Base-by-base conservation (phyloP, 768 basidiomycete species). In the Mycena albidolilacea region DNA sequence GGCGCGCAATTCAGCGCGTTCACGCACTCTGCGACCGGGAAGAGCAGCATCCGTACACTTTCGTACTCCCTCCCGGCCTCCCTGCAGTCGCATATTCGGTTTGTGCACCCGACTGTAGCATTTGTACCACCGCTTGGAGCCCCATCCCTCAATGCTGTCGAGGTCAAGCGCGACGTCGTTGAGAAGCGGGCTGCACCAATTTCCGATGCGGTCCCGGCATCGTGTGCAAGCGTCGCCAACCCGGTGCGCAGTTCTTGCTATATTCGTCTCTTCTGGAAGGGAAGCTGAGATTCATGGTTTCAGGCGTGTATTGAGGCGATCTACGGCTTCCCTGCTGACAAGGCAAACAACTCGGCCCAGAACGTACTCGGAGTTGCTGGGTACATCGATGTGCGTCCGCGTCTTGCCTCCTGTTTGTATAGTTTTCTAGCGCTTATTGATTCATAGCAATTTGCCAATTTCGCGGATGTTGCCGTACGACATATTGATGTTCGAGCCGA, bases 41-140 rank as follows among this genome's bases (percentile, higher is more conserved):
- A 81, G 30, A 75, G 77, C 8, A 73, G 85, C 37, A 73, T 89
- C 38, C 87, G 89, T 70, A 87, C 89, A 17, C 84, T 84, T 0
- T 76, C 80, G 46, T 90, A 89, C 81, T 85, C 85, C 68, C 79
- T 89, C n/a, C 88, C 89, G 0, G 85, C 83, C 37, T 61, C 78
- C 60, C 67, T 90, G 52, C 80, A 86, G 68, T 76, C 77, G 17
- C 86, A 88, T 69, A 73, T 89, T 60, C 85, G 87, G 23, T 78
- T 88, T 39, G 79, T 90, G 30, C 87, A 88, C 57, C 88, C 89
- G 1, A 74, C 69, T 9, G 23, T 64, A 8, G 68, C 71, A 37
- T 75, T 75, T 38, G 55, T 75, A 8, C 69, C 73, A 30, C 70
- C 65, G 10, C 60, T 70, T 8, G 10, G 38, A 7, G 41, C 4